These are phyloP conservation scores for Tolypocladium amazonense DNA, from an alignment of 2,329 filamentous ascomycete species.

Conservation along the genomic window DNA sequence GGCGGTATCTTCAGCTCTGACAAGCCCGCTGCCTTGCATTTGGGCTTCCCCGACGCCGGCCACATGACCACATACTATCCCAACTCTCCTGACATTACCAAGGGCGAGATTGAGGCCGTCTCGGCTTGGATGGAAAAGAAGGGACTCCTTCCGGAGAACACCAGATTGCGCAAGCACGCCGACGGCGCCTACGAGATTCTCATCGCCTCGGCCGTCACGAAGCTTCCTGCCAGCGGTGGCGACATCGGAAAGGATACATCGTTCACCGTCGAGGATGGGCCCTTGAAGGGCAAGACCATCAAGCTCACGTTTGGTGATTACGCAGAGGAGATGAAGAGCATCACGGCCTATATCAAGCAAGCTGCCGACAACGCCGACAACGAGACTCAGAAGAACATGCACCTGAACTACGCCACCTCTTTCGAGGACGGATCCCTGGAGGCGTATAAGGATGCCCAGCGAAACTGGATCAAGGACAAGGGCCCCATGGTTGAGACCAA, in stretches of 20 bases:
- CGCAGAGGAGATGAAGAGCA: constrained; percentile 57
- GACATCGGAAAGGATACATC: constrained; percentile 58
- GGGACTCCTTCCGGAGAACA: constrained; percentile 65
- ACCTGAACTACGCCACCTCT: constrained; percentile 62
- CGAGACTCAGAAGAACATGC: constrained; percentile 63
- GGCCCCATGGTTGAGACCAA: constrained; percentile 71
- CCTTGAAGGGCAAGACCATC: constrained; percentile 55
- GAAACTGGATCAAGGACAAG: constrained; percentile 75
- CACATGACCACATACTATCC: constrained; percentile 80
- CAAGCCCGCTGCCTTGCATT: constrained; percentile 56
- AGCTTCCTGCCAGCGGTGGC: constrained; percentile 49
- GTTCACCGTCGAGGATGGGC: constrained; percentile 49
- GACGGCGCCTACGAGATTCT: constrained; percentile 60
- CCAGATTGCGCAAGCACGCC: constrained; percentile 56
- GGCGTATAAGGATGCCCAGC: constrained; percentile 70
- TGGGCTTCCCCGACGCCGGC: constrained; percentile 64
- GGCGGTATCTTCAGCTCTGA: constrained; percentile 63
- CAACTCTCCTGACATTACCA: constrained; percentile 61
- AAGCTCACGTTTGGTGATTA: constrained; percentile 68
- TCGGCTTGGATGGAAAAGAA: constrained; percentile 65
- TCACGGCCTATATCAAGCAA: constrained; percentile 55
- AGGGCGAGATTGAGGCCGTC: constrained; percentile 62
- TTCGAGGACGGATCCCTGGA: constrained; percentile 66
- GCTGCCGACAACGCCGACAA: constrained; percentile 63
- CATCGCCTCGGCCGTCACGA: constrained; percentile 57